Base-by-base conservation (phyloP, 2,329 filamentous ascomycete genomes). In the Colletotrichum musicola region DNA sequence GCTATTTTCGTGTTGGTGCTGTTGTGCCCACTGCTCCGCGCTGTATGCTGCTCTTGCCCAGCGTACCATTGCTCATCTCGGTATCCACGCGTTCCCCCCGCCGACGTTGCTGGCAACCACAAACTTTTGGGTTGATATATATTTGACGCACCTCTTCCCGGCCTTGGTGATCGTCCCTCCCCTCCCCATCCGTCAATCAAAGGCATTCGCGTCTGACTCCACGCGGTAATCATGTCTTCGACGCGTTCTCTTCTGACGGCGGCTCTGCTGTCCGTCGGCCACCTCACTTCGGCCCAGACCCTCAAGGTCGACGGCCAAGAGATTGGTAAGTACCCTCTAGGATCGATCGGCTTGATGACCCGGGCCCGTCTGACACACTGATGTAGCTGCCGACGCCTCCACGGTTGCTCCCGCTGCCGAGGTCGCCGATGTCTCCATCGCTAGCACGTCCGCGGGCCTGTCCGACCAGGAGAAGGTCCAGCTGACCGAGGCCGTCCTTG, bases 401-500 rank as follows among this genome's bases (percentile, higher is more conserved):
- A 72, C 69, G 12, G 68, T 78, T 49, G 68, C 71, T 14, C 75
- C 73, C 53, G 75, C 72, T 16, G 71, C 62, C 53, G 64, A 30
- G 51, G 27, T 67, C 63, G 63, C 53, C 38, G 58, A 62, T 16
- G 53, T 63, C 30, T 20, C 61, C 10, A 51, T 44, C 46, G 25
- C 57, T 20, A 46, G 51, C 56, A 53, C 56, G 14, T 50, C 67
- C 12, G 50, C 61, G 9, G 59, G 51, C 12, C 62, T 70, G 22
- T 69, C 68, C 20, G 14, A 56, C n/a, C 59, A 51, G 20, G 75
- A 79, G 49, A 67, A 66, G 14, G 70, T 77, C 20, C 77, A 81
- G 60, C 72, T 82, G 61, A 82, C 80, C 1, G 75, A 81, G 25
- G 73, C 72, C 6, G 75, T 77, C 2, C 70, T 82, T 25, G 70